Evolutionary conservation across 2,329 filamentous ascomycete genomes (phyloP), one percentile per base, ranked within the genome.

Genomic region (Exophiala alcalophila): DNA sequence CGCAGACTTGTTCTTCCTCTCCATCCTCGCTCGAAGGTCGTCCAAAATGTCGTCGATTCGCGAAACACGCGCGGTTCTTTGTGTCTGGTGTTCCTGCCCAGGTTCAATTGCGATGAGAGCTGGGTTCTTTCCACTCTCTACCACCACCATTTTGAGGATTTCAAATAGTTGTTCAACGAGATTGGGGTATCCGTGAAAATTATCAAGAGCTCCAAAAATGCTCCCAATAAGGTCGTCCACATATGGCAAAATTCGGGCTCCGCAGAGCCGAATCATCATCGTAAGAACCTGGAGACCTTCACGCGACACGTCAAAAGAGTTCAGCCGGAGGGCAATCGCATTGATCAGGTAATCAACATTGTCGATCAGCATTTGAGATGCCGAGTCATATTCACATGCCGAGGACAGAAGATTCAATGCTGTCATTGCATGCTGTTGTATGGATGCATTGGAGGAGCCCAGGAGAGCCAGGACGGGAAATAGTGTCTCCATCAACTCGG

Each of bases 311-410:
- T 96, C 89, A 52, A 96, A 87, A 0, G 86, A 87, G 57, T 95
- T 96, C 5, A 98, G 76, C 49, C 89, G 86, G 47, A 97, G 67
- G 0, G 86, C 87, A 11, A 98, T 80, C 0, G 92, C 87, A 59
- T 97, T 97, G 48, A 97, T 83, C 66, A 98, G 85, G 62, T 98
- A 98, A 64, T 98, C 92, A 11, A 88, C 90, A 49, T 98, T 98
- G 38, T 85, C 81, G 19, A 97, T 78, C 26, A 98, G 83, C 52
- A 98, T 70, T 11, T 86, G 80, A 18, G 84, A 83, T 4, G 91
- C 84, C 55, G 75, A 81, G 0, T 60, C 49, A 57, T 97, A 98
- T 2, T 77, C 80, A 57, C 88, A 96, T 0, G 83, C 76, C 2
- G 65, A 60, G 1, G 91, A 83, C n/a, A 96, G 71, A 12, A 81